Percentiles rank a stretch among this genome's conserved stretches.
Conservation (phyloP, 148 eudicot species). For the Rhododendron williamsianum region DNA sequence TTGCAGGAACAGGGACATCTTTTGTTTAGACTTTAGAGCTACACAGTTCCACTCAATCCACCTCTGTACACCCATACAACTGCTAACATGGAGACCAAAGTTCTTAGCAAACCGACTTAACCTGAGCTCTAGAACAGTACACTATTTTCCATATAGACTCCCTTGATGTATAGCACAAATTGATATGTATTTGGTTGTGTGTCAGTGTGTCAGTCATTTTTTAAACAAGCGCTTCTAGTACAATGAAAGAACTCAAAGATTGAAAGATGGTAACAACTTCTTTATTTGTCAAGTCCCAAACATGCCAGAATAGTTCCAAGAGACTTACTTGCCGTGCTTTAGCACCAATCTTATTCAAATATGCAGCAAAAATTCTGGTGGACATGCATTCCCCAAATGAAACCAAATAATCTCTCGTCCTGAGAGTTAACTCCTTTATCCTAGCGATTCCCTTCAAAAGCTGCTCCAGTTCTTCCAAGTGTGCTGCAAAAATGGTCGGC, state of each 20-base stretch:
- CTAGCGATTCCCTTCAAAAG: conserved; percentile 53
- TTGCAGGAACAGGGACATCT: neutral
- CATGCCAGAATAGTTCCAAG: neutral
- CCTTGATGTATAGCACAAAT: neutral
- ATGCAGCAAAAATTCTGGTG: conserved; percentile 49
- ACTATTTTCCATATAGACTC: neutral
- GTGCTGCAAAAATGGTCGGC: conserved; percentile 21
- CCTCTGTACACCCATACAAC: neutral
- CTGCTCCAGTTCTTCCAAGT: conserved; percentile 50
- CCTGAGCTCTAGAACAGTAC: neutral
- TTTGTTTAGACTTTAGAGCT: neutral
- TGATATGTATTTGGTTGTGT: neutral
- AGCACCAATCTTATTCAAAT: conserved; percentile 41
- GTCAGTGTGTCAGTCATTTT: neutral
- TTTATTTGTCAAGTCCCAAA: neutral
- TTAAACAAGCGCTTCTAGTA: neutral
- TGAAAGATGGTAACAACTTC: neutral
- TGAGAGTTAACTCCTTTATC: conserved; percentile 54
- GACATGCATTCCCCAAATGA: conserved; percentile 71
- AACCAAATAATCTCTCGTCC: conserved; percentile 54
- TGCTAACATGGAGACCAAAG: neutral
- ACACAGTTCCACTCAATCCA: neutral
- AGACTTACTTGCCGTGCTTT: conserved; percentile 54
- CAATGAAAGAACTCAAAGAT: neutral
- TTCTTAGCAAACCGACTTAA: neutral